Percentiles rank a stretch among this genome's conserved stretches.
Evolutionary conservation across 495 filamentous ascomycete species (phyloP).

Genomic region (Melanomma pulvis-pyrius): DNA sequence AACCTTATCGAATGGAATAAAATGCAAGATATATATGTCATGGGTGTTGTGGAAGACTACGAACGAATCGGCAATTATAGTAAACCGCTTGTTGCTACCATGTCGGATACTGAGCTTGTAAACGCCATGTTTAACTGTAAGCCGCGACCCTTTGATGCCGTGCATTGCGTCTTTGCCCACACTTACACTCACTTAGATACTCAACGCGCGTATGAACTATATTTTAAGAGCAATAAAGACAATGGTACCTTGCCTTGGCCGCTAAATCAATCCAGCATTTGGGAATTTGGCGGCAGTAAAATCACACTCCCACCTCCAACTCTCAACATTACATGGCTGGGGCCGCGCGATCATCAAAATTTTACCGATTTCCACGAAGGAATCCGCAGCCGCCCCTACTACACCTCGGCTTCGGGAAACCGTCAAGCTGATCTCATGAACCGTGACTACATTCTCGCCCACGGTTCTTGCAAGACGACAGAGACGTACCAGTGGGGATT

Average conservation of each 20-base stretch:
- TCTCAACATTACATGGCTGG: conserved; percentile 1
- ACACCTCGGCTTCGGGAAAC: not conserved
- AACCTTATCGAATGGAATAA: conserved; percentile 28
- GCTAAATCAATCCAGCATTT: not conserved
- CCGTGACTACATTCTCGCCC: conserved; percentile 6
- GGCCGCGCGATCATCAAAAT: too few relatives aligned
- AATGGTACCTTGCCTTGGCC: too few relatives aligned
- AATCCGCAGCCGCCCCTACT: not conserved
- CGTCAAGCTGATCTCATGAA: conserved; percentile 6
- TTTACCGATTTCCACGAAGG: not conserved
- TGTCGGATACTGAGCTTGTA: not conserved
- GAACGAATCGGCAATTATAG: conserved; percentile 21
- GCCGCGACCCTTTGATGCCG: not conserved
- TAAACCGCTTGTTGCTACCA: conserved; percentile 7
- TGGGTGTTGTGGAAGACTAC: conserved; percentile 11
- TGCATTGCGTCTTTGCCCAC: too few relatives aligned
- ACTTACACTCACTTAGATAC: too few relatives aligned
- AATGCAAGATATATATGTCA: not conserved
- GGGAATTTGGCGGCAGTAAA: not conserved
- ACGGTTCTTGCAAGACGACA: conserved; percentile 19
- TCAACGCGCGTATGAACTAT: too few relatives aligned
- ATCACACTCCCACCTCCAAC: conserved; percentile 3
- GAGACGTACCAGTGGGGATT: conserved; percentile 40
- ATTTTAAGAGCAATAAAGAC: too few relatives aligned
- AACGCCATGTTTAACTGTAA: conserved; percentile 13